Evolutionary conservation across 345 rosid species (phyloP), one percentile per base, ranked within the genome.

Genomic region (Citrus medica): DNA sequence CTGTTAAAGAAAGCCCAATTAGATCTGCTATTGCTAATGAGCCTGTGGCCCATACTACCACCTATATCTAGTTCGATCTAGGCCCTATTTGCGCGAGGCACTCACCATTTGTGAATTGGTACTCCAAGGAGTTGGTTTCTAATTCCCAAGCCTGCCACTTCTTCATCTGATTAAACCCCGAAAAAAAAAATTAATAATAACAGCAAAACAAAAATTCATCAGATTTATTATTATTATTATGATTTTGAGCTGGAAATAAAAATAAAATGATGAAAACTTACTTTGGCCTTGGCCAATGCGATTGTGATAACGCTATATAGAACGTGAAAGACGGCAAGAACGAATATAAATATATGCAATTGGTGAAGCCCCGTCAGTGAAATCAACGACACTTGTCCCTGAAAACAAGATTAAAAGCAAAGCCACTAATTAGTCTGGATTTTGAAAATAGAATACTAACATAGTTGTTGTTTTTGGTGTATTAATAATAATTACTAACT

Each of bases 121-220:
- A 85, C 35, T 83, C 89, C 30, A 78, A n/a, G 37, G 82, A 70
- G 21, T 80, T 79, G 9, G 82, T 87, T 79, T 60, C 82, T n/a
- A 74, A 79, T 84, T 91, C 94, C 93, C 94, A 91, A 2, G 81
- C 74, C 82, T 91, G 85, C 94, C 93, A 91, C 40, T 82, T 84
- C 65, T 83, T 88, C 89, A 84, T 83, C 94, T 91, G 84, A 48
- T 32, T 37, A 35, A 13, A 38, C 17, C 14, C 13, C 51, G 4
- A 5, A 22, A 73, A 27, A 17, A 9, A 21, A 9, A 58, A 37
- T 28, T 30, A 32, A 32, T 32, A 38, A 59, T 9, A 5, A 40
- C 9, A 38, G 9, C 2, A 38, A 38, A 38, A 38, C 4, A 40
- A 40, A 40, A 40, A 9, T 55, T 25, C 48, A 37, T 17, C 35